These are phyloP conservation scores for Nothophytophthora sp. DNA, from an alignment of 352 stramenopile species.

Conservation along the genomic window DNA sequence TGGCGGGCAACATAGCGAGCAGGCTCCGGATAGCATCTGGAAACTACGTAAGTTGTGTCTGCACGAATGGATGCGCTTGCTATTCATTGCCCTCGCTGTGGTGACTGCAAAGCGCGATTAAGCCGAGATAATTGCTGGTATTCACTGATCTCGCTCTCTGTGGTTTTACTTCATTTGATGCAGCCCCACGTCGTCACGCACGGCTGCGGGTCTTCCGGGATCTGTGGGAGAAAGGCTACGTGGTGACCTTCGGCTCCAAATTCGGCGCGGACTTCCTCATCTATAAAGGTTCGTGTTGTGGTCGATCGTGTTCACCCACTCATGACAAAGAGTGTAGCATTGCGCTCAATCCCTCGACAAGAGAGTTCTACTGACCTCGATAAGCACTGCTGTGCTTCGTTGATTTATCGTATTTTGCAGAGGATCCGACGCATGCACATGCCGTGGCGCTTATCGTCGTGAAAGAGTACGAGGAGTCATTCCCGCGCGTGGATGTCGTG, in stretches of 20 bases:
- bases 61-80: background rate
- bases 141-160: too few relatives aligned
- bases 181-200: constrained; percentile 19
- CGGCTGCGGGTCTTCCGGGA: constrained; percentile 62
- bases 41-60: background rate
- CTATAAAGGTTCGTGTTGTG: constrained; percentile 52
- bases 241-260: constrained; percentile 77
- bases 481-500: constrained; percentile 52
- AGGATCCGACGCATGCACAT: constrained; percentile 41
- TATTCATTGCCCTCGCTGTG: background rate
- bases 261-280: constrained; percentile 84
- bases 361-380: background rate
- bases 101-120: background rate
- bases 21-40: constrained; percentile 7
- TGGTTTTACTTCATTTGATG: constrained; percentile 8
- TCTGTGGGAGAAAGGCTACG: constrained; percentile 64
- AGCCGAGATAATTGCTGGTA: background rate
- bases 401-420: too few relatives aligned
- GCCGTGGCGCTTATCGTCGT: constrained; percentile 57
- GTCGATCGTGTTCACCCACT: background rate
- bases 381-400: too few relatives aligned
- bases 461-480: constrained; percentile 39
- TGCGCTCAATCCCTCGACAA: background rate
- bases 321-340: background rate
- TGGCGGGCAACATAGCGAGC: background rate